Evolutionary conservation across 352 stramenopile species (phyloP), one percentile per base, ranked within the genome.

Genomic region (Phytophthora citricola): DNA sequence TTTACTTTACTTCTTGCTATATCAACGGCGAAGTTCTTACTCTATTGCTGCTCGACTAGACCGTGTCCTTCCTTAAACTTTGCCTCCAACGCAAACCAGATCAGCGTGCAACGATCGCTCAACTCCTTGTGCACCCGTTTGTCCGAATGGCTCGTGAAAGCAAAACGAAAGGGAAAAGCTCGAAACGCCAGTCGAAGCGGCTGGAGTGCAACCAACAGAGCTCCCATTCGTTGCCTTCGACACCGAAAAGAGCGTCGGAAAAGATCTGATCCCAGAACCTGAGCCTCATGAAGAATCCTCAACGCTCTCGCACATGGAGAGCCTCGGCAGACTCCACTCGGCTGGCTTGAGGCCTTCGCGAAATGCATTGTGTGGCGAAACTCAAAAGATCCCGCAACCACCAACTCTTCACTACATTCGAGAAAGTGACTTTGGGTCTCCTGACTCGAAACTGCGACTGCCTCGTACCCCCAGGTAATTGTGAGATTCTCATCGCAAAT

Each of bases 41-140:
- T 41, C 8, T 60, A 1, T 48, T 49, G 32, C 36, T 48, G 39
- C 12, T 52, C 31, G 24, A 40, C 20, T 65, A 91, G 81, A 85
- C 81, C 3, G 56, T 67, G 5, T 81, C 71, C 1, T 94, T 94
- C 55, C 57, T 94, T 12, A 60, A 74, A 11, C 58, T 73, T 34
- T 94, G 85, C 51, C 66, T 94, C 8, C 85, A 91, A 32, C 83
- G 85, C 9, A 79, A 89, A 45, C 83, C 85, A 20, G 66, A 66
- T 15, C 71, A 97, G 17, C 82, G 97, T 41, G 92, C 95, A 4
- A 93, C 77, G 15, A 91, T 96, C 5, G 76, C 58, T 17, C 83
- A 97, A 53, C 76, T 99, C n/a, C 72, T 99, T 0, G 62, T 79
- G 3, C 92, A 98, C 63, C 80, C 84, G 4, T 99, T 99, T 69